A percentile compares a stretch with the other conserved stretches of the same genome.
These are phyloP conservation scores for Phoma herbarum DNA, from an alignment of 2,329 filamentous ascomycete genomes.

Conservation along the genomic window DNA sequence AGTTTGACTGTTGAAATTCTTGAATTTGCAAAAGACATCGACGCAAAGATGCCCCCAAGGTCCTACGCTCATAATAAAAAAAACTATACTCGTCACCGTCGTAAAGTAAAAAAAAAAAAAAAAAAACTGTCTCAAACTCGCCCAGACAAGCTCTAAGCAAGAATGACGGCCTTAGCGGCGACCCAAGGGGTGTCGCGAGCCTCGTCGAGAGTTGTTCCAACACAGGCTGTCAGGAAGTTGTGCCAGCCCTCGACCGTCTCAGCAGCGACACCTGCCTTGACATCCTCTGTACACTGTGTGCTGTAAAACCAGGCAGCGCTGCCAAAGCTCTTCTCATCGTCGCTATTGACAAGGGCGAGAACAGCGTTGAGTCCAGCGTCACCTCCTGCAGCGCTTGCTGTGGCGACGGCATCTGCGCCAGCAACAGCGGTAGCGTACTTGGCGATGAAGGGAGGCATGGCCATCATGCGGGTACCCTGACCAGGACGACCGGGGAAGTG, in stretches of 20 bases:
- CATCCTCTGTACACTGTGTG: constrained; percentile 60
- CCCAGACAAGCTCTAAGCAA: constrained; percentile 4
- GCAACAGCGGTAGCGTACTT: constrained; percentile 63
- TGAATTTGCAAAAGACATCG: constrained; percentile 2
- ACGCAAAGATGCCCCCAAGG: not conserved
- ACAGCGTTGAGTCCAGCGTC: constrained; percentile 52
- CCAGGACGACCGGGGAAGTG: constrained; percentile 68
- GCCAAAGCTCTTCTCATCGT: constrained; percentile 62
- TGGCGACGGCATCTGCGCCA: constrained; percentile 44
- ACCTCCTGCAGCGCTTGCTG: constrained; percentile 43
- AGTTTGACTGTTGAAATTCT: not conserved
- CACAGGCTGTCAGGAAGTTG: constrained; percentile 63
- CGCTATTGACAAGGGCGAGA: constrained; percentile 59
- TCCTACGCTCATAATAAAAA: constrained; percentile 8
- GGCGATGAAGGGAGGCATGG: constrained; percentile 63
- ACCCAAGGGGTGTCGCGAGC: constrained; percentile 60
- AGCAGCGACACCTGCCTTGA: constrained; percentile 56
- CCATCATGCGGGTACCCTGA: constrained; percentile 77
- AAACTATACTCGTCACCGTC: constrained; percentile 1
- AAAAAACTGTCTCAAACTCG: no score
- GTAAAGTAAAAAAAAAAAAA: not conserved
- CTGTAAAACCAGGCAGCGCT: constrained; percentile 69
- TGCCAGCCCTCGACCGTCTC: constrained; percentile 61
- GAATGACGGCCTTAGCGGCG: constrained; percentile 49
- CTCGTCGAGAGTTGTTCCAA: constrained; percentile 60